A percentile compares a stretch with the other conserved stretches of the same genome.
phyloP scores from a whole-genome alignment of 129 eudicot species.

The Mikania micrantha region DNA sequence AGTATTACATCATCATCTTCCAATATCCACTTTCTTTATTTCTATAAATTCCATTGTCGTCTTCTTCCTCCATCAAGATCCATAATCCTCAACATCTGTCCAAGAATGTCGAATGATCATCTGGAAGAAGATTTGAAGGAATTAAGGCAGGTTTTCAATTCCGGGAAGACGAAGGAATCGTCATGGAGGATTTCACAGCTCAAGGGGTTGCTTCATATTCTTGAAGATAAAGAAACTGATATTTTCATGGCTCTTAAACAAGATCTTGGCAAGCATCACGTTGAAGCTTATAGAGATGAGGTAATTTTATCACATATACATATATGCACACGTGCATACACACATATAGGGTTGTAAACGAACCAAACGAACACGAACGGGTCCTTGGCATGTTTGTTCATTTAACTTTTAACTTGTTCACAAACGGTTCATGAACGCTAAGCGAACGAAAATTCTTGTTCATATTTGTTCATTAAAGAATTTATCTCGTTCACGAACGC shows the following conservation, averaged over 20 bases:
- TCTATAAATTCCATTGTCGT: constrained; percentile 14
- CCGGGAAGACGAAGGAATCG: constrained; percentile 67
- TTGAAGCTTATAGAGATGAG: constrained; percentile 87
- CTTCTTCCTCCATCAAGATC: neutral
- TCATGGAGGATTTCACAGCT: constrained; percentile 79
- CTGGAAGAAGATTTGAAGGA: constrained; percentile 46
- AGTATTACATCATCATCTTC: neutral
- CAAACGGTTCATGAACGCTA: no score
- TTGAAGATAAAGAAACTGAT: constrained; percentile 54
- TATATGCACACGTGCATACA: no score
- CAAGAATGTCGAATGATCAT: neutral
- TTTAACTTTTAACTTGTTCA: no score
- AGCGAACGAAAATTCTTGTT: no score
- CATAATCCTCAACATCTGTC: neutral
- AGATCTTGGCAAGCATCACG: constrained; percentile 73
- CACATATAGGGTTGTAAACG: no score
- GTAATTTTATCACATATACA: constrained; percentile 27
- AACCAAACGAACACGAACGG: no score
- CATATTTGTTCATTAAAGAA: no score
- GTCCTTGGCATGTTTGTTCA: no score
- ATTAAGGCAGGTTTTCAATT: constrained; percentile 44
- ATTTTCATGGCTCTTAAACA: constrained; percentile 53
- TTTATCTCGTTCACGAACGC: no score
- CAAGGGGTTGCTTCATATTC: constrained; percentile 40
- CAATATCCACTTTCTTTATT: neutral